phyloP scores from a whole-genome alignment of 2,329 filamentous ascomycete genomes.

The Arthrobotrys pseudoclavata region DNA sequence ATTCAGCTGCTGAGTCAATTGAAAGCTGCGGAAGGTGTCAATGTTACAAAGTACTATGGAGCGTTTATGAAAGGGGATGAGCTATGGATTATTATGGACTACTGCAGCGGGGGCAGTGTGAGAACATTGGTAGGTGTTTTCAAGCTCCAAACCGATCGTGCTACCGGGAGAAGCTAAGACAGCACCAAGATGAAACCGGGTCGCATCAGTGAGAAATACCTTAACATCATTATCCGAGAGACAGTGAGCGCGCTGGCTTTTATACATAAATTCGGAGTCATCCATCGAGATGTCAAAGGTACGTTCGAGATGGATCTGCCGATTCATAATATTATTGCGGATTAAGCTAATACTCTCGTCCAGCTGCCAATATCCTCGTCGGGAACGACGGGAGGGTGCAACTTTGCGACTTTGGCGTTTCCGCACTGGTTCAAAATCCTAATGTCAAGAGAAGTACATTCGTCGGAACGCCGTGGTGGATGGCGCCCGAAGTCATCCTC shows the following conservation, averaged over 20 bases:
- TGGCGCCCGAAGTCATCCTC: slow-evolving; percentile 83
- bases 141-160: slow-evolving; percentile 66
- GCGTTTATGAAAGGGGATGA: slow-evolving; percentile 81
- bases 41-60: slow-evolving; percentile 85
- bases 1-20: slow-evolving; percentile 79
- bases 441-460: slow-evolving; percentile 83
- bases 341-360: not conserved
- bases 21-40: slow-evolving; percentile 79
- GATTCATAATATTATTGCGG: not conserved
- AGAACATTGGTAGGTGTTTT: slow-evolving; percentile 72
- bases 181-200: slow-evolving; percentile 75
- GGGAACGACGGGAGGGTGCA: slow-evolving; percentile 82
- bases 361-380: slow-evolving; percentile 80
- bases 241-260: slow-evolving; percentile 76
- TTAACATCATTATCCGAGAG: slow-evolving; percentile 76
- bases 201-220: slow-evolving; percentile 78
- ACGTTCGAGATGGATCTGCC: slow-evolving; percentile 46
- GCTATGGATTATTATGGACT: slow-evolving; percentile 90
- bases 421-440: slow-evolving; percentile 80
- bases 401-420: slow-evolving; percentile 87
- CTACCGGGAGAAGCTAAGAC: slow-evolving; percentile 64
- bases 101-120: slow-evolving; percentile 86
- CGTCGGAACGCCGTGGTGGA: slow-evolving; percentile 87
- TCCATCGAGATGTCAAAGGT: slow-evolving; percentile 80
- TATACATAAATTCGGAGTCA: slow-evolving; percentile 78